Evolutionary conservation across 2,329 filamentous ascomycete species (phyloP), one percentile per base, ranked within the genome.

Genomic region (Sporothrix inflata): DNA sequence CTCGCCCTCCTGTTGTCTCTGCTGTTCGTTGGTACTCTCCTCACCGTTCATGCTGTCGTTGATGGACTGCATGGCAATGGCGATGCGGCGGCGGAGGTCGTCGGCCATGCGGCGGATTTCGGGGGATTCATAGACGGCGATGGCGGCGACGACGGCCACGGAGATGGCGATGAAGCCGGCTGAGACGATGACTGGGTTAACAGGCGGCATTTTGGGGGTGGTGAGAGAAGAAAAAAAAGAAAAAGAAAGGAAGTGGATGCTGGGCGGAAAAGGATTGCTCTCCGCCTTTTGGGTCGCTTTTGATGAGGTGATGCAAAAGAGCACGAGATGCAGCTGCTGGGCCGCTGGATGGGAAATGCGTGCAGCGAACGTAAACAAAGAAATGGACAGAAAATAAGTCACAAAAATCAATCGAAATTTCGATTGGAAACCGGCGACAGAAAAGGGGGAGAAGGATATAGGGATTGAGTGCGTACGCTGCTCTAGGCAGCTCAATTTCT

Each of bases 71-170:
- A 91, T 80, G 66, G 88, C 88, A 53, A 90, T 78, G 75, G 88
- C 87, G 77, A 91, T 87, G 74, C 87, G 85, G 73, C 88, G 86
- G 73, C 89, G 87, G 72, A 90, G 82, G 78, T 90, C 86, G 74
- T 89, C 85, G 75, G 88, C 86, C 77, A 88, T 86, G 76, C 88
- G 87, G 74, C 88, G 87, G 38, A 90, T 80, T 79, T 91, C 89
- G 71, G 89, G 88, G 27, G 85, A 88, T 78, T 91, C 89, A 81
- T 90, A 90, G 73, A 91, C 83, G 74, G 87, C 86, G 73, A 89
- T 85, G 73, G 87, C 87, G 45, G 87, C 85, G 34, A 87, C 86
- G 72, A 89, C 84, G 71, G 86, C 87, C 73, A 89, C 83, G 40
- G 87, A 85, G 45, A 88, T 82, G 80, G 86, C 88, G 75, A 88